These are phyloP conservation scores for Umbelopsis sp. DNA, from an alignment of 192 early-diverging fungal species.

Conservation along the genomic window DNA sequence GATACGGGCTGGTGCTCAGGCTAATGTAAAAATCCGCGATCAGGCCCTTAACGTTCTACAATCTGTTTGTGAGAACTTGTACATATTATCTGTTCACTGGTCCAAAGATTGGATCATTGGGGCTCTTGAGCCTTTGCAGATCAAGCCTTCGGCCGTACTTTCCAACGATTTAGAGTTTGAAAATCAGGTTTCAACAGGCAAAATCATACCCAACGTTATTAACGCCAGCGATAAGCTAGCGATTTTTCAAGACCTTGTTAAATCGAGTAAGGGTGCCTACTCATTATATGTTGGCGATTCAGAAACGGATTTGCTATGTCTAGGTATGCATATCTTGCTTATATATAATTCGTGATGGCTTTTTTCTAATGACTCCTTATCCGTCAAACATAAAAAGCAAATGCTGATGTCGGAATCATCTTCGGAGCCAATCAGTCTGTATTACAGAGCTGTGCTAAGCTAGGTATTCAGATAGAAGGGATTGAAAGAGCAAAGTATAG, in stretches of 20 bases:
- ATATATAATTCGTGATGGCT: neutral
- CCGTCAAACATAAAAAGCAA: neutral
- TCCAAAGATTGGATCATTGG: constrained; percentile 39
- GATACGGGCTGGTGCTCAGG: neutral
- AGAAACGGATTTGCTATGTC: constrained; percentile 13
- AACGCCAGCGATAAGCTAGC: constrained; percentile 21
- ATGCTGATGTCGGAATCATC: constrained; percentile 25
- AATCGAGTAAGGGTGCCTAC: neutral
- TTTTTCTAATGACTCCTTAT: neutral
- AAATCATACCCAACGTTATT: constrained; percentile 18
- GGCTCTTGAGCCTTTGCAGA: neutral
- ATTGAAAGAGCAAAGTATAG: neutral
- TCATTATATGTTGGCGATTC: constrained; percentile 35
- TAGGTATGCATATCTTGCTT: constrained; percentile 11
- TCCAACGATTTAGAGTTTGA: constrained; percentile 25
- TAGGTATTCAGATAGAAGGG: neutral
- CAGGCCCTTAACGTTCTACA: neutral
- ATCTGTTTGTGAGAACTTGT: constrained; percentile 4
- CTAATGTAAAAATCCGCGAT: neutral
- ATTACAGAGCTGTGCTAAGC: neutral
- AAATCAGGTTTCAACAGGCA: constrained; percentile 15
- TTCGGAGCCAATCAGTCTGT: constrained; percentile 24
- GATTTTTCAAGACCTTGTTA: neutral
- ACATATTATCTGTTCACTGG: constrained; percentile 28
- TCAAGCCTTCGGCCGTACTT: neutral